phyloP scores from a whole-genome alignment of 163 green algal genomes.

The Scenedesmus sp. region DNA sequence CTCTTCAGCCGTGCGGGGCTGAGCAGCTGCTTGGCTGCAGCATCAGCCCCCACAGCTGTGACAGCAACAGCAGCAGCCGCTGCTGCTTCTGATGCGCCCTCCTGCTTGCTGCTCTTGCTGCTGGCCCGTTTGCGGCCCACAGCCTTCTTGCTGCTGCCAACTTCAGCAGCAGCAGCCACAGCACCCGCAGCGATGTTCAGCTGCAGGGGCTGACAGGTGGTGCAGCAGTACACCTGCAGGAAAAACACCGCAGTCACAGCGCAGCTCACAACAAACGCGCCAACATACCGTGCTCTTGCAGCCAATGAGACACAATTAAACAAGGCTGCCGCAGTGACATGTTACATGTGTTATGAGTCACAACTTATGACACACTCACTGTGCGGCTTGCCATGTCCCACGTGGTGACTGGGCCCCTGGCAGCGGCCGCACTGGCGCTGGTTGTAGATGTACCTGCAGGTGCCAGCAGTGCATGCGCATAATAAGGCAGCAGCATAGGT shows the following conservation, averaged over 20 bases:
- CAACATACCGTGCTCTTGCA: no score
- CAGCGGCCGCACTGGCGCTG: slow-evolving; percentile 81
- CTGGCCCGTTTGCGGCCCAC: background rate
- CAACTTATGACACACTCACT: background rate
- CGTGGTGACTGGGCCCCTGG: slow-evolving; percentile 64
- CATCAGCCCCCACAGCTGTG: background rate
- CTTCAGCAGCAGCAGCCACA: background rate
- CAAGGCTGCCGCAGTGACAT: no score
- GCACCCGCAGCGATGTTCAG: background rate
- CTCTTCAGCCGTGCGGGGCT: slow-evolving; percentile 27
- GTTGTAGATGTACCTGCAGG: slow-evolving; percentile 90
- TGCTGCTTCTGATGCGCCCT: slow-evolving; percentile 1
- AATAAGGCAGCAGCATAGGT: background rate
- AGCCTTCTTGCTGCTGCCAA: background rate
- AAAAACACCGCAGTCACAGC: no score
- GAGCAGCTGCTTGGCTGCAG: background rate
- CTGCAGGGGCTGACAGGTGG: slow-evolving; percentile 82
- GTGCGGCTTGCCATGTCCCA: slow-evolving; percentile 88
- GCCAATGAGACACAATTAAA: no score
- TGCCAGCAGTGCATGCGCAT: background rate
- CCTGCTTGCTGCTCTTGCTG: slow-evolving; percentile 5
- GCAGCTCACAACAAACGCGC: no score
- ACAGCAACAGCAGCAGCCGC: slow-evolving; percentile 18
- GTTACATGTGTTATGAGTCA: background rate
- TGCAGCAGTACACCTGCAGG: slow-evolving; percentile 41